A percentile compares a stretch with the other conserved stretches of the same genome.
Evolutionary conservation across 2,329 filamentous ascomycete species (phyloP).

Genomic region (Ampelomyces quisqualis): DNA sequence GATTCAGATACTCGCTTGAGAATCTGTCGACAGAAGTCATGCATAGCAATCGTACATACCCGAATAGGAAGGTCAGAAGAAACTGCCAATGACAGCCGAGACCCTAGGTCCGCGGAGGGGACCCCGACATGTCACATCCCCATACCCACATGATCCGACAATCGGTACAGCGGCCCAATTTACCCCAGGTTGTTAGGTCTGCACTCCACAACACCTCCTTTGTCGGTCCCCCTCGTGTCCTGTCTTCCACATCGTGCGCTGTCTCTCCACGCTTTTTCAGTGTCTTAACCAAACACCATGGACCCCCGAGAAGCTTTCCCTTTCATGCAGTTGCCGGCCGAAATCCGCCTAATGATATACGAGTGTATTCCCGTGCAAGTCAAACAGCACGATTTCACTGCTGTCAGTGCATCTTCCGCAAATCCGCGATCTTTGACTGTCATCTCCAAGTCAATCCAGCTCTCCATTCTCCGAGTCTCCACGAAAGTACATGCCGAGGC

Average conservation of each 20-base stretch:
- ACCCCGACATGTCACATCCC: background rate
- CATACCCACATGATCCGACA: slow-evolving; percentile 1
- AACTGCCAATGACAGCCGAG: background rate
- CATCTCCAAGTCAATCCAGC: background rate
- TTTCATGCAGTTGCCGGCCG: background rate
- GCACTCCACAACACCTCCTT: background rate
- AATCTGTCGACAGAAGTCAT: background rate
- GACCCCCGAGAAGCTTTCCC: background rate
- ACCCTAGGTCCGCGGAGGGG: background rate
- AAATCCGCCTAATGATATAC: slow-evolving; percentile 2
- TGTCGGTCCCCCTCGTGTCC: background rate
- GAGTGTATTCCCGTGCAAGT: background rate
- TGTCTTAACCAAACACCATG: background rate
- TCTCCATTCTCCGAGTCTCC: background rate
- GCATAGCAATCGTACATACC: background rate
- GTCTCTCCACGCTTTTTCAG: too few relatives aligned
- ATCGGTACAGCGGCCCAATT: background rate
- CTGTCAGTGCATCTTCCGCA: background rate
- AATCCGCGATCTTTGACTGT: background rate
- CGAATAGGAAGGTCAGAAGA: background rate
- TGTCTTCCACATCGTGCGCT: background rate
- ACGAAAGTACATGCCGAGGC: background rate
- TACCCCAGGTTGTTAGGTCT: background rate
- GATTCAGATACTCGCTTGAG: background rate
- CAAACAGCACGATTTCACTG: slow-evolving; percentile 1